Evolutionary conservation across 2,329 filamentous ascomycete species (phyloP), one percentile per base, ranked within the genome.

Genomic region (Dactylellina haptotyla): DNA sequence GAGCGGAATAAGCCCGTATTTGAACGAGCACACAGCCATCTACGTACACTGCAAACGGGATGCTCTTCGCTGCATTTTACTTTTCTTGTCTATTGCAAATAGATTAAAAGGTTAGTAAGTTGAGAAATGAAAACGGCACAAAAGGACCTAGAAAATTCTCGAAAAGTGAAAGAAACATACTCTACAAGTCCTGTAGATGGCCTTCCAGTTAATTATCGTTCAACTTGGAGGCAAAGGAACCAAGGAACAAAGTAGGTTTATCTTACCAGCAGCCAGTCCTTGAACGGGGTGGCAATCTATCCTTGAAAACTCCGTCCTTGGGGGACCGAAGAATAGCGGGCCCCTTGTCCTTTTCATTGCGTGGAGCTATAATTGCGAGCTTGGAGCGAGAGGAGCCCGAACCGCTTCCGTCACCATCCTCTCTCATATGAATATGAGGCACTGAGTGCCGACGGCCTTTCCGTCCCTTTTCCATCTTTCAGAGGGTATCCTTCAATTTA

Each of bases 31-130:
- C 20, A 34, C 20, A 5, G 32, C 57, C 25, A 69, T n/a, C n/a
- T n/a, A 73, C 82, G 75, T 82, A 85, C 84, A 79, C 84, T 84
- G 78, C 85, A 87, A 76, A 81, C 82, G 62, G 85, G 85, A 77
- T 84, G 82, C 41, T 80, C 80, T 79, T 87, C 85, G 77, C 87
- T 85, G 78, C 85, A 87, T 82, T 87, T 87, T 20, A 86, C 84
- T 81, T 77, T 77, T 77, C 76, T 69, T n/a, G 76, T 75, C 76
- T 77, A 43, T 39, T 53, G 25, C 51, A 41, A 51, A 16, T 23
- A 12, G 39, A 48, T 32, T 8, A 48, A 28, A 23, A 45, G 41
- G 4, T 20, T 45, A 45, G 16, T 20, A n/a, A 4, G 4, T 4
- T 12, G 32, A n/a, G 14, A 16, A 4, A 23, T 9, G 23, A 20